Evolutionary conservation across 2,329 filamentous ascomycete genomes (phyloP).

Genomic region (Aureobasidium lini): DNA sequence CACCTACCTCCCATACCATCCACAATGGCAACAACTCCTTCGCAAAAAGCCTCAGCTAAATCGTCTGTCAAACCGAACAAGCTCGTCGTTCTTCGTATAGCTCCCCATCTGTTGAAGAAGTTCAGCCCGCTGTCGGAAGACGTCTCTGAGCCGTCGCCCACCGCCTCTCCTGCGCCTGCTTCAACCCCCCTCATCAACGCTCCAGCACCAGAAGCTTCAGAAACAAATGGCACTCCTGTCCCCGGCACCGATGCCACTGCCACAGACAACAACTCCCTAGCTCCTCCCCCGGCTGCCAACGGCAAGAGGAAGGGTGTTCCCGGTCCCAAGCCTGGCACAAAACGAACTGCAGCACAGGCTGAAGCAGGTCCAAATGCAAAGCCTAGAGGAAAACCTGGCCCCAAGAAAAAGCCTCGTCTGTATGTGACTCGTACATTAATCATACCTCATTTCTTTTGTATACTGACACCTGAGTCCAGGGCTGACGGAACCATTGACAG

Average conservation of each 20-base stretch:
- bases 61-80: slow-evolving; percentile 23
- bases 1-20: slow-evolving; percentile 15
- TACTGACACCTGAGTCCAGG: slow-evolving; percentile 27
- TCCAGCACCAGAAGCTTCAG: slow-evolving; percentile 33
- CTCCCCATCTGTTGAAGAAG: slow-evolving; percentile 21
- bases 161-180: slow-evolving; percentile 29
- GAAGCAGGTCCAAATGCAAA: slow-evolving; percentile 54
- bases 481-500: slow-evolving; percentile 44
- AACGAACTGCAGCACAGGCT: slow-evolving; percentile 44
- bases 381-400: slow-evolving; percentile 77
- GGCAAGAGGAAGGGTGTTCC: slow-evolving; percentile 71
- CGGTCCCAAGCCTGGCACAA: slow-evolving; percentile 57
- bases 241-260: slow-evolving; percentile 27
- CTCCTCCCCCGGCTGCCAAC: slow-evolving; percentile 38
- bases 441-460: not conserved
- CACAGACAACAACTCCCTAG: slow-evolving; percentile 32
- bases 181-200: slow-evolving; percentile 29
- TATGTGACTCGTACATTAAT: slow-evolving; percentile 46
- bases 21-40: slow-evolving; percentile 15
- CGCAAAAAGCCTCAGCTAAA: slow-evolving; percentile 16
- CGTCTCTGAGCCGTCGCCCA: slow-evolving; percentile 28
- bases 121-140: slow-evolving; percentile 24
- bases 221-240: slow-evolving; percentile 35
- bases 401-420: slow-evolving; percentile 93
- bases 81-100: slow-evolving; percentile 23